phyloP scores from a whole-genome alignment of 257 asterid species.

The Nicotiana undulata region DNA sequence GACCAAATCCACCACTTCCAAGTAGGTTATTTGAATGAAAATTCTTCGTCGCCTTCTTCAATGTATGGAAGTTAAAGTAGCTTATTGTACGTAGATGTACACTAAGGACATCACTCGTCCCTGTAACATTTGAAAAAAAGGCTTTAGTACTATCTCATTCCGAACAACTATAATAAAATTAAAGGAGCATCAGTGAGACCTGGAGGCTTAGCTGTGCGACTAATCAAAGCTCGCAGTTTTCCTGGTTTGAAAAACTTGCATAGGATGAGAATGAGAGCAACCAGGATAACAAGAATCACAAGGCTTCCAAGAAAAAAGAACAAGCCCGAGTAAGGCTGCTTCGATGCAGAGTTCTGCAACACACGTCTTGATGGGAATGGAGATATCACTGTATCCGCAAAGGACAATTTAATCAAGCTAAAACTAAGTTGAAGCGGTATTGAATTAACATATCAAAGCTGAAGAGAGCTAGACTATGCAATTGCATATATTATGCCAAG shows the following conservation, averaged over 20 bases:
- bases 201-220: slow-evolving; percentile 23
- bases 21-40: slow-evolving; percentile 57
- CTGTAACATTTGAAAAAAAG: slow-evolving; percentile 32
- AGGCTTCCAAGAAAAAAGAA: slow-evolving; percentile 48
- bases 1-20: slow-evolving; percentile 89
- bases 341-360: slow-evolving; percentile 26
- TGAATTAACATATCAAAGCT: neutral
- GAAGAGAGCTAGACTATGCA: neutral
- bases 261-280: slow-evolving; percentile 34
- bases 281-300: slow-evolving; percentile 32
- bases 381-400: slow-evolving; percentile 23
- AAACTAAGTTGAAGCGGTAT: neutral
- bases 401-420: neutral
- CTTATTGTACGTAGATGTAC: slow-evolving; percentile 51
- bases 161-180: neutral
- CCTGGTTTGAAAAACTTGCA: slow-evolving; percentile 28
- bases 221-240: slow-evolving; percentile 17
- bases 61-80: slow-evolving; percentile 47
- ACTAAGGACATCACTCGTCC: slow-evolving; percentile 29
- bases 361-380: slow-evolving; percentile 27
- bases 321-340: slow-evolving; percentile 30
- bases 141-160: neutral
- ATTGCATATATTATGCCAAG: neutral
- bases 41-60: slow-evolving; percentile 70
- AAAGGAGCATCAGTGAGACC: slow-evolving; percentile 17